Evolutionary conservation across 129 eudicot genomes (phyloP).

Genomic region (Escallonia herrerae): DNA sequence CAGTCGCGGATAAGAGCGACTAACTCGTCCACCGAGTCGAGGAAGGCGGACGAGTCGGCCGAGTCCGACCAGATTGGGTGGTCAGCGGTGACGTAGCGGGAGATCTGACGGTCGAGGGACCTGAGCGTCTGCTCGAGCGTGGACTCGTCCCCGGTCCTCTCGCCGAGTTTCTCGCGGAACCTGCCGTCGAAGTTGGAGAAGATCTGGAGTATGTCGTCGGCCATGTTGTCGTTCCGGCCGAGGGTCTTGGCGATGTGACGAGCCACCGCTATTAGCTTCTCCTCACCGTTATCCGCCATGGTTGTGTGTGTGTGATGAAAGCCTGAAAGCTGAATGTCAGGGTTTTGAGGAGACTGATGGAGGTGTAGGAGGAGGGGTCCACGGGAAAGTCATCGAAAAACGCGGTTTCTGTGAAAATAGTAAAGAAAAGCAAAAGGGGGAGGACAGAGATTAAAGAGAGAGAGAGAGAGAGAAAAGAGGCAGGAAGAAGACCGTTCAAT

Average conservation of each 20-base stretch:
- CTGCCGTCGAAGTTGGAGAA: constrained; percentile 91
- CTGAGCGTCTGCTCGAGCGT: constrained; percentile 47
- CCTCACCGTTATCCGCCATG: constrained; percentile 85
- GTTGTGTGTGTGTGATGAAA: neutral
- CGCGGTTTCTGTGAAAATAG: constrained; percentile 2
- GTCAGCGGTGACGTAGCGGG: constrained; percentile 48
- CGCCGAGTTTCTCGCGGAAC: constrained; percentile 58
- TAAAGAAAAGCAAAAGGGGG: neutral
- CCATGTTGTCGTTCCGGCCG: constrained; percentile 80
- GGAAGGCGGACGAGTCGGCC: constrained; percentile 51
- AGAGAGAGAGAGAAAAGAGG: too few relatives aligned
- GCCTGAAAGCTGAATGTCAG: neutral
- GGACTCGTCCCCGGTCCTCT: constrained; percentile 31
- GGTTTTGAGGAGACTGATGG: neutral
- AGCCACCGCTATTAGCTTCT: constrained; percentile 87
- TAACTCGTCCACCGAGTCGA: constrained; percentile 63
- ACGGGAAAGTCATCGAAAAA: neutral
- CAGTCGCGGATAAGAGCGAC: constrained; percentile 50
- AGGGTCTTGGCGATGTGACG: constrained; percentile 94
- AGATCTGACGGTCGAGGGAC: constrained; percentile 70
- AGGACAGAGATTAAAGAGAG: neutral
- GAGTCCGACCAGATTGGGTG: constrained; percentile 72
- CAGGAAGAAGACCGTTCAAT: too few relatives aligned
- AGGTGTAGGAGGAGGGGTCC: neutral
- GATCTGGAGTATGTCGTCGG: constrained; percentile 83